Evolutionary conservation across 2,329 filamentous ascomycete genomes (phyloP).

Genomic region (Ophiostoma sp.): DNA sequence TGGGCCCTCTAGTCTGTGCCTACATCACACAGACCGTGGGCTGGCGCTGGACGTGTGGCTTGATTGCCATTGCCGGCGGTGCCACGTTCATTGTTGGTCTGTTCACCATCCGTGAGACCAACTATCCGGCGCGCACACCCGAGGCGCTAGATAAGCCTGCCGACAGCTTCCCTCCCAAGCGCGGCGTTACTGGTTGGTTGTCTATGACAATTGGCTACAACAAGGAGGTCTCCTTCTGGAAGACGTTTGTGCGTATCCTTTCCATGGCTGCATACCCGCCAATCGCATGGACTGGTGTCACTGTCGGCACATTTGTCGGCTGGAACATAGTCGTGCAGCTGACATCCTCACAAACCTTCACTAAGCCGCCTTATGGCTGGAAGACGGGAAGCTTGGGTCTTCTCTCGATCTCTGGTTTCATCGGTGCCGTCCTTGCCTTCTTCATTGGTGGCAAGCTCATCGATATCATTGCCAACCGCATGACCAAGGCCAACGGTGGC

Average conservation of each 20-base stretch:
- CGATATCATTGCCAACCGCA: constrained; percentile 10
- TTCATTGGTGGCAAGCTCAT: background rate
- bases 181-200: background rate
- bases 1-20: background rate
- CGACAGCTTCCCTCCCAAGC: background rate
- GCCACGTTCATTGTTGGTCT: background rate
- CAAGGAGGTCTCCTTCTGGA: background rate
- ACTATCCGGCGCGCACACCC: background rate
- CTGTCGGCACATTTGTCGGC: background rate
- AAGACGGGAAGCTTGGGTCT: background rate
- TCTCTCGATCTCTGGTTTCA: background rate
- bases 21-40: background rate
- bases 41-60: background rate
- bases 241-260: background rate
- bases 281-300: background rate
- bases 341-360: background rate
- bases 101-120: background rate
- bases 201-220: background rate
- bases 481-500: constrained; percentile 10
- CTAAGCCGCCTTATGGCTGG: background rate
- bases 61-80: background rate
- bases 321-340: background rate
- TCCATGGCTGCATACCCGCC: background rate
- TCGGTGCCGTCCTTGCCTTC: background rate
- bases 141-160: background rate